A percentile compares a stretch with the other conserved stretches of the same genome.
These are phyloP conservation scores for Echites panduratus DNA, from an alignment of 257 asterid species.

Conservation along the genomic window DNA sequence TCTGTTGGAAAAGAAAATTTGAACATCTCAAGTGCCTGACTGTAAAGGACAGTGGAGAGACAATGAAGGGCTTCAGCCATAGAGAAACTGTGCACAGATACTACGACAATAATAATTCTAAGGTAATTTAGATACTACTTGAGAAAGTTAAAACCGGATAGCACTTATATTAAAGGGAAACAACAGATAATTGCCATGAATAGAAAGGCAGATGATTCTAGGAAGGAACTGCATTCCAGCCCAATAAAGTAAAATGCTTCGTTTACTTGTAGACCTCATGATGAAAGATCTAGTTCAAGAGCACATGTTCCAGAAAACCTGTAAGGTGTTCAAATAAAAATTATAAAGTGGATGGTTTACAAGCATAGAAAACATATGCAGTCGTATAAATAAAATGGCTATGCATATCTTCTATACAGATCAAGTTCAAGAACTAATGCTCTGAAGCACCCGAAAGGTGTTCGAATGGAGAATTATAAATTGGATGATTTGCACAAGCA, in stretches of 20 bases:
- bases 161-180: not conserved
- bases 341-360: not conserved
- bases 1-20: not conserved
- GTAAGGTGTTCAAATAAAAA: not conserved
- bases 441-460: not conserved
- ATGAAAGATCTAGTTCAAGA: not conserved
- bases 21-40: too few species aligned
- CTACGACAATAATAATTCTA: not conserved
- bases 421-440: too few species aligned
- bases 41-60: not conserved
- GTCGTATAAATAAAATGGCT: not conserved
- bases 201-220: not conserved
- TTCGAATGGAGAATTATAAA: not conserved
- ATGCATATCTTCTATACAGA: too few species aligned
- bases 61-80: not conserved
- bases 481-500: not conserved
- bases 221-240: not conserved
- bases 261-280: not conserved
- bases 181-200: not conserved
- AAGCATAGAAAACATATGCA: not conserved
- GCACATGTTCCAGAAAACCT: not conserved
- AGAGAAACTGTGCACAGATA: not conserved
- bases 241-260: not conserved
- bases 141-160: not conserved
- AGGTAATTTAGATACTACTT: not conserved